Evolutionary conservation across 1,284 basidiomycete species (phyloP).

Genomic region (Ganoderma multipileum): DNA sequence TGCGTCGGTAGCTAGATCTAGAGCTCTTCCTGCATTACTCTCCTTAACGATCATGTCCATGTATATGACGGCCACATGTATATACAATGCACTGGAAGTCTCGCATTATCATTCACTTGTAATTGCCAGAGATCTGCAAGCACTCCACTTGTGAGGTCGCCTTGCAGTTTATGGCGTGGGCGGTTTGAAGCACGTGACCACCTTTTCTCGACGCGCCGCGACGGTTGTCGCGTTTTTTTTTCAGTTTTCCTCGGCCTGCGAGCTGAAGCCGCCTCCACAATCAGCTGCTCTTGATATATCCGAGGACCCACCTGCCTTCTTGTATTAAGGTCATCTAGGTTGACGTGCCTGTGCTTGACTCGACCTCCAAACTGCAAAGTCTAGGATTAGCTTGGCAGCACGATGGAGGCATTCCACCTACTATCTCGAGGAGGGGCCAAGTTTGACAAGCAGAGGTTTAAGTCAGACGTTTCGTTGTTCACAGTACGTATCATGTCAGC

Average conservation of each 20-base stretch:
- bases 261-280: too few species aligned
- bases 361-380: background rate
- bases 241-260: background rate
- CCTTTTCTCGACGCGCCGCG: too few species aligned
- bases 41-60: slow-evolving; percentile 1
- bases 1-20: slow-evolving; percentile 18
- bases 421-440: slow-evolving; percentile 38
- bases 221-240: background rate
- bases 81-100: background rate
- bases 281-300: background rate
- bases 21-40: slow-evolving; percentile 6
- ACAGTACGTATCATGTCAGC: slow-evolving; percentile 49
- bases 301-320: background rate
- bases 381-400: background rate
- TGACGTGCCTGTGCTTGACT: background rate
- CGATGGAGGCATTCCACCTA: slow-evolving; percentile 41
- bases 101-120: background rate
- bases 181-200: too few species aligned
- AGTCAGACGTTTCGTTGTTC: slow-evolving; percentile 69
- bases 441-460: slow-evolving; percentile 58
- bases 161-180: too few species aligned
- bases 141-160: too few species aligned
- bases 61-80: background rate
- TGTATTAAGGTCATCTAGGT: background rate
- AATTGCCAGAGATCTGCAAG: background rate